A percentile compares a stretch with the other conserved stretches of the same genome.
These are phyloP conservation scores for Aureoboletus auriporus DNA, from an alignment of 768 basidiomycete species.

Conservation along the genomic window DNA sequence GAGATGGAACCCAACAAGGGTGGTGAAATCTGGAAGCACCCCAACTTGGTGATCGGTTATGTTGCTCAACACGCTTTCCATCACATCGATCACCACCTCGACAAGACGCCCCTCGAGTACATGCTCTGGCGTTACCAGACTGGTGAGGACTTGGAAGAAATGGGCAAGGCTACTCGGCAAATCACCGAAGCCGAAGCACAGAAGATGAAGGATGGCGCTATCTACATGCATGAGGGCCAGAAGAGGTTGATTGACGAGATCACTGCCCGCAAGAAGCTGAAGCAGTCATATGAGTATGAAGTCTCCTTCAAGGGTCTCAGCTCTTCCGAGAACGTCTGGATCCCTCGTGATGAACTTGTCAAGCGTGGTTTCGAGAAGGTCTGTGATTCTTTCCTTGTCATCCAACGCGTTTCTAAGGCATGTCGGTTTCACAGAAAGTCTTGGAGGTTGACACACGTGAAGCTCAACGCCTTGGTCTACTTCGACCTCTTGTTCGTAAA, in stretches of 20 bases:
- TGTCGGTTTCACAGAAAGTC: constrained; percentile 61
- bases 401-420: neutral
- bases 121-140: constrained; percentile 99
- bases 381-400: constrained; percentile 9
- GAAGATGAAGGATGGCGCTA: constrained; percentile 96
- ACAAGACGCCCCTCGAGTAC: constrained; percentile 98
- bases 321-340: constrained; percentile 98
- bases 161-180: constrained; percentile 86
- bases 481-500: constrained; percentile 94
- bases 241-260: constrained; percentile 96
- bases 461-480: constrained; percentile 92
- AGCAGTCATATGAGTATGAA: constrained; percentile 99
- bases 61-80: constrained; percentile 99
- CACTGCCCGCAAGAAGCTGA: constrained; percentile 88
- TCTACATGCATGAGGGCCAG: constrained; percentile 86
- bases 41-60: constrained; percentile 98
- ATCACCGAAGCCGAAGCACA: constrained; percentile 83
- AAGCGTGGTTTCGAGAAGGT: constrained; percentile 98
- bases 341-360: constrained; percentile 93
- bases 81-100: constrained; percentile 97
- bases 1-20: constrained; percentile 96
- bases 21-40: constrained; percentile 98
- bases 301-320: constrained; percentile 92
- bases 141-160: constrained; percentile 96
- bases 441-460: constrained; percentile 96